A percentile compares a stretch with the other conserved stretches of the same genome.
These are phyloP conservation scores for Dillenia suffruticosa DNA, from an alignment of 164 flowering plant species.

Conservation along the genomic window DNA sequence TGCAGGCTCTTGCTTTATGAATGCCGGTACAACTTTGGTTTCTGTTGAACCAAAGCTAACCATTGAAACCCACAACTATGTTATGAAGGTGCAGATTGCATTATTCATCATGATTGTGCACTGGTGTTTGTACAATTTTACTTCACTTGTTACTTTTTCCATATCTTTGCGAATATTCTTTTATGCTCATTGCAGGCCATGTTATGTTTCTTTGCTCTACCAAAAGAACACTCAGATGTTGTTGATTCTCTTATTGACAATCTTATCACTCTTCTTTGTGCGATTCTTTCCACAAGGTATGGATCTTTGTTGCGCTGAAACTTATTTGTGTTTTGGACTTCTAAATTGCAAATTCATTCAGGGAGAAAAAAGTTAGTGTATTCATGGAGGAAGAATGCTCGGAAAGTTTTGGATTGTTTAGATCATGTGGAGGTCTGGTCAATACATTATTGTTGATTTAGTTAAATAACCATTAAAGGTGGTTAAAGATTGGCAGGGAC, in stretches of 20 bases:
- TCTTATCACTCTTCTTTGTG: conserved; percentile 83
- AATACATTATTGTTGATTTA: too few relatives aligned
- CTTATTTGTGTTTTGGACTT: too few relatives aligned
- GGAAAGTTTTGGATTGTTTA: too few relatives aligned
- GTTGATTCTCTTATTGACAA: conserved; percentile 80
- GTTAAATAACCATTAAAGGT: too few relatives aligned
- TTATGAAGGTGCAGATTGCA: conserved; percentile 66
- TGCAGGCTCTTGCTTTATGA: conserved; percentile 75
- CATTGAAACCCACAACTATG: conserved; percentile 76
- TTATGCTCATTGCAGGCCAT: conserved; percentile 64
- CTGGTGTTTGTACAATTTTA: neutral
- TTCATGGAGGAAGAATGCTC: too few relatives aligned
- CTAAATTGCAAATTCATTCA: too few relatives aligned
- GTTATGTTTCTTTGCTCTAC: conserved; percentile 88
- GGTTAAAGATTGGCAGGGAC: too few relatives aligned
- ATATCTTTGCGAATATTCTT: conserved; percentile 2
- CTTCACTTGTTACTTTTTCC: neutral
- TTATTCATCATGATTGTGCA: neutral
- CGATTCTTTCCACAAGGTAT: conserved; percentile 92
- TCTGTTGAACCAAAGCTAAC: conserved; percentile 94
- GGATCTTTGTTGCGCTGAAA: neutral
- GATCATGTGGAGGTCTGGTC: too few relatives aligned
- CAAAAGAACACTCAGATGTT: conserved; percentile 74
- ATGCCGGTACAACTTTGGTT: conserved; percentile 93
- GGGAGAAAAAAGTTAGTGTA: too few relatives aligned